A percentile compares a stretch with the other conserved stretches of the same genome.
These are phyloP conservation scores for Neophaeococcomyces mojaviensis DNA, from an alignment of 2,329 filamentous ascomycete species.

Conservation along the genomic window DNA sequence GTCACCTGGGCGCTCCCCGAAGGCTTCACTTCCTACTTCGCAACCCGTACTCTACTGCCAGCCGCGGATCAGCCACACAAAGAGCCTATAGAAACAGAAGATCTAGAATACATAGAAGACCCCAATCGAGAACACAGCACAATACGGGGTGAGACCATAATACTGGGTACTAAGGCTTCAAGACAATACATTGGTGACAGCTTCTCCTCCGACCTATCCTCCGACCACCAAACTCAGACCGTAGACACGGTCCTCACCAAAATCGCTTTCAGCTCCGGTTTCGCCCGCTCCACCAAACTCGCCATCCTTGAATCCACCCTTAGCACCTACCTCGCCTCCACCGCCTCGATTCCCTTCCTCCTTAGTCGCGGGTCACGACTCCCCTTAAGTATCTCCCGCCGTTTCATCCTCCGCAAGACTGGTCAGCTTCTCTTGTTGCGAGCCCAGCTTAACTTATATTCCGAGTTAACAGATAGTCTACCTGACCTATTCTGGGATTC, in stretches of 20 bases:
- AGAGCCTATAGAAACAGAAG: constrained; percentile 70
- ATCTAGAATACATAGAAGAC: constrained; percentile 80
- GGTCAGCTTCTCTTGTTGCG: constrained; percentile 83
- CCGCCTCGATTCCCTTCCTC: constrained; percentile 69
- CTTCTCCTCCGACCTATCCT: constrained; percentile 11
- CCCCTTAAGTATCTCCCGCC: constrained; percentile 51
- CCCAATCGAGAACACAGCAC: constrained; percentile 62
- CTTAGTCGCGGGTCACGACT: constrained; percentile 60
- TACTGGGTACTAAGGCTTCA: constrained; percentile 65
- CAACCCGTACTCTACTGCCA: constrained; percentile 63
- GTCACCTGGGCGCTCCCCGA: constrained; percentile 85
- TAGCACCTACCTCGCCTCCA: constrained; percentile 77
- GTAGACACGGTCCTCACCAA: constrained; percentile 71
- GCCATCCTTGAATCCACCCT: constrained; percentile 82
- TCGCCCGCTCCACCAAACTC: constrained; percentile 87
- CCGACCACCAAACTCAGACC: constrained; percentile 24
- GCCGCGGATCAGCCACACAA: constrained; percentile 71
- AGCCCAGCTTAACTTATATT: constrained; percentile 92
- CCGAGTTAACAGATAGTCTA: constrained; percentile 86
- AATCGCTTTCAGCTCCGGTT: constrained; percentile 89
- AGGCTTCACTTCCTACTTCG: constrained; percentile 60
- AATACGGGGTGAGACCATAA: constrained; percentile 80
- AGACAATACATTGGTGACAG: constrained; percentile 8
- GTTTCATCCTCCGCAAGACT: constrained; percentile 85
- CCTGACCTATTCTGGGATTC: constrained; percentile 97